Conservation (phyloP, 768 basidiomycete species). For the Imleria badia region DNA sequence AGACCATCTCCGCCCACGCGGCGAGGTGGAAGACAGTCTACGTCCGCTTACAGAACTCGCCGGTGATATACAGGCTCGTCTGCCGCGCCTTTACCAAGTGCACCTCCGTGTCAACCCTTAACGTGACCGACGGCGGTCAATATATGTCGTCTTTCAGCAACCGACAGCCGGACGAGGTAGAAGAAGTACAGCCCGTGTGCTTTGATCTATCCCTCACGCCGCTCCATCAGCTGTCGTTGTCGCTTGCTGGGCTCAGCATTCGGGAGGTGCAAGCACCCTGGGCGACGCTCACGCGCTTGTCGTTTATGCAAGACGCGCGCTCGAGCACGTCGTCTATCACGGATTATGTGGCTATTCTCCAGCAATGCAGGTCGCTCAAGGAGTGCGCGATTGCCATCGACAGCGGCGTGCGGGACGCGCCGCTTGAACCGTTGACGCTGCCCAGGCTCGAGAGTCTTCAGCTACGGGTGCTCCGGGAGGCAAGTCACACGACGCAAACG, state of each 20-base stretch:
- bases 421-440: slow-evolving; percentile 13
- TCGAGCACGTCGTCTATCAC: slow-evolving; percentile 20
- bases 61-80: slow-evolving; percentile 10
- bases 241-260: slow-evolving; percentile 18
- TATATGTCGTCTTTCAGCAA: slow-evolving; percentile 1
- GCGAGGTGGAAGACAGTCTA: slow-evolving; percentile 22
- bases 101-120: slow-evolving; percentile 14
- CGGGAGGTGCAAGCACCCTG: slow-evolving; percentile 17
- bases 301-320: slow-evolving; percentile 26
- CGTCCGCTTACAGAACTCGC: slow-evolving; percentile 22
- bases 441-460: slow-evolving; percentile 18
- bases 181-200: slow-evolving; percentile 1
- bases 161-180: not conserved
- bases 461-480: slow-evolving; percentile 18
- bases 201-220: slow-evolving; percentile 19
- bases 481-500: slow-evolving; percentile 16
- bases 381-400: slow-evolving; percentile 22
- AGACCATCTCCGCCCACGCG: slow-evolving; percentile 13
- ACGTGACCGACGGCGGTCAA: slow-evolving; percentile 23
- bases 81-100: slow-evolving; percentile 12
- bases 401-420: not conserved
- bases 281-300: slow-evolving; percentile 20
- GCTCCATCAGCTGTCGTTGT: slow-evolving; percentile 15
- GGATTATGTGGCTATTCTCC: slow-evolving; percentile 19
- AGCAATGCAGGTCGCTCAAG: slow-evolving; percentile 22